Evolutionary conservation across 1,284 basidiomycete species (phyloP).

Genomic region (Malassezia furfur): DNA sequence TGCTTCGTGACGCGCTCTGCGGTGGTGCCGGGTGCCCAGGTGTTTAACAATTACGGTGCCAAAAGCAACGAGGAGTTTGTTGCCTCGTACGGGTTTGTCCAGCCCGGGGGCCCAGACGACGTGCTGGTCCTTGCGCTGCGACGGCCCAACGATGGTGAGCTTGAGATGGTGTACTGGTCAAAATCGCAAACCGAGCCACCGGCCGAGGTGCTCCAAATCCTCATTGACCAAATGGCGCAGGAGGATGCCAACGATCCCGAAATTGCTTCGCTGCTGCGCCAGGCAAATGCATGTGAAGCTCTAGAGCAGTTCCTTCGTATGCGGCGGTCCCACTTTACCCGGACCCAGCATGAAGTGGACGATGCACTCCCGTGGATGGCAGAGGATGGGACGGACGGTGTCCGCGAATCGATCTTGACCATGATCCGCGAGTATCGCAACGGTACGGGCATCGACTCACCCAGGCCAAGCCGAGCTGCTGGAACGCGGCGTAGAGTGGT

Average conservation of each 20-base stretch:
- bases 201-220: slow-evolving; percentile 7
- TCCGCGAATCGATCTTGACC: background rate
- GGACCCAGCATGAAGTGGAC: background rate
- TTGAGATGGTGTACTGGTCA: slow-evolving; percentile 2
- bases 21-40: slow-evolving; percentile 12
- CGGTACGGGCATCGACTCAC: background rate
- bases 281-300: slow-evolving; percentile 6
- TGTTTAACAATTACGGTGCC: slow-evolving; percentile 45
- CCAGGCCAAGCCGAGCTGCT: slow-evolving; percentile 19
- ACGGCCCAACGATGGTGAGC: background rate
- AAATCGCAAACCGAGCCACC: slow-evolving; percentile 10
- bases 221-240: background rate
- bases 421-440: background rate
- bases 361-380: background rate
- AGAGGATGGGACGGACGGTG: background rate
- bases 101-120: slow-evolving; percentile 24
- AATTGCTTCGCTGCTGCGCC: background rate
- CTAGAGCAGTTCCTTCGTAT: slow-evolving; percentile 2
- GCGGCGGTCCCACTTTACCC: background rate
- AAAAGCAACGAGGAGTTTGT: slow-evolving; percentile 44
- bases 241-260: background rate
- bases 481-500: slow-evolving; percentile 23
- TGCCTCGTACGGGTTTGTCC: slow-evolving; percentile 33
- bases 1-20: background rate
- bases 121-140: slow-evolving; percentile 25